These are phyloP conservation scores for Gracilaria vermiculophylla DNA, from an alignment of 23 red algal species.

Conservation along the genomic window DNA sequence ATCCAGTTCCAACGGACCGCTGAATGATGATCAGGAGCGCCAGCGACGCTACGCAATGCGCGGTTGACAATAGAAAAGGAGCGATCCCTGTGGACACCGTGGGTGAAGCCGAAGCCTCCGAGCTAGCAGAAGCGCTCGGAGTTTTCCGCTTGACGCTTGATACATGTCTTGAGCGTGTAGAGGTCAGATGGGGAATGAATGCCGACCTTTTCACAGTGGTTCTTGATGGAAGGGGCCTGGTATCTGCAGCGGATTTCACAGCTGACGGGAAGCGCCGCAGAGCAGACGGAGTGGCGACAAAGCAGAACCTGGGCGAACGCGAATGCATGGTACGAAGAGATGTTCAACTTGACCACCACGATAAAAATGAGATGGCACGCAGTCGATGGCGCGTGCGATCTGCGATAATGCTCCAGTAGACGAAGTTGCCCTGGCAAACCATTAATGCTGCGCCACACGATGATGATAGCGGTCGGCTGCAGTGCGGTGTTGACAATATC, in stretches of 20 bases:
- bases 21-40: slow-evolving; percentile 24
- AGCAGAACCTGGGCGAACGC: not conserved
- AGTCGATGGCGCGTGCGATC: not conserved
- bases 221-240: not conserved
- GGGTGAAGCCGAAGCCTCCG: slow-evolving; percentile 1
- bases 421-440: not conserved
- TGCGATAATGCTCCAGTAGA: not conserved
- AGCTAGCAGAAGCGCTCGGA: not conserved
- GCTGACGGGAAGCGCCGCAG: not conserved
- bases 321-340: not conserved
- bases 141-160: not conserved
- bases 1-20: not conserved
- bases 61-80: not conserved
- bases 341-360: not conserved
- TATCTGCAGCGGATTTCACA: too few species aligned
- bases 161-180: not conserved
- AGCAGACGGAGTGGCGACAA: not conserved
- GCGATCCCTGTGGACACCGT: not conserved
- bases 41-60: slow-evolving; percentile 17
- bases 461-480: not conserved
- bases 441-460: not conserved
- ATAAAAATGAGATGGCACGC: not conserved
- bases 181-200: not conserved
- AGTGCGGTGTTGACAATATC: not conserved
- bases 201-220: not conserved